phyloP scores from a whole-genome alignment of 352 stramenopile genomes.

The Pythium aquatile region DNA sequence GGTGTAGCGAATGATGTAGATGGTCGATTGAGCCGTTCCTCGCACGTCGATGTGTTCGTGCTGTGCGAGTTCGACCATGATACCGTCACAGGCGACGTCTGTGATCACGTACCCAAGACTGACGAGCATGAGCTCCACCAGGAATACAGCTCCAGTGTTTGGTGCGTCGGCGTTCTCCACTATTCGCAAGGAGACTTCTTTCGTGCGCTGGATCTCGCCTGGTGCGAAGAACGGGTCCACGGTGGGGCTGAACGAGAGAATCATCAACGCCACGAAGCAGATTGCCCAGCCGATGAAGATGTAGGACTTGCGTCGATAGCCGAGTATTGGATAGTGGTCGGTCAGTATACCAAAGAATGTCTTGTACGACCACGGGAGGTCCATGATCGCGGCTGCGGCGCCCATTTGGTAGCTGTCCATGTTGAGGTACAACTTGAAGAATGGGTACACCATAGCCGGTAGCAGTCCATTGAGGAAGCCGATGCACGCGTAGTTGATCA shows the following conservation, averaged over 20 bases:
- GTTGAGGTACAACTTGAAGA: slow-evolving; percentile 80
- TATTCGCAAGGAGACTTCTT: slow-evolving; percentile 32
- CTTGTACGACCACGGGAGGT: slow-evolving; percentile 74
- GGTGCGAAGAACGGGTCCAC: slow-evolving; percentile 51
- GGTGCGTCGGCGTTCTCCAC: slow-evolving; percentile 50
- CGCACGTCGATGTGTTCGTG: slow-evolving; percentile 63
- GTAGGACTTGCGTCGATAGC: slow-evolving; percentile 69
- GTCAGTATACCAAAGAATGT: slow-evolving; percentile 73
- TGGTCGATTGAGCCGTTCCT: slow-evolving; percentile 57
- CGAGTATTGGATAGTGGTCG: slow-evolving; percentile 59
- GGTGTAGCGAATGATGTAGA: slow-evolving; percentile 66
- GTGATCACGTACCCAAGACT: slow-evolving; percentile 67
- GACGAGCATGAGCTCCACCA: slow-evolving; percentile 58
- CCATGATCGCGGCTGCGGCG: slow-evolving; percentile 52
- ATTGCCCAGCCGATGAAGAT: slow-evolving; percentile 69
- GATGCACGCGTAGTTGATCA: slow-evolving; percentile 73
- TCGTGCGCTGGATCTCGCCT: slow-evolving; percentile 60
- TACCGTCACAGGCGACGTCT: slow-evolving; percentile 59
- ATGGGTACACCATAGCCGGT: slow-evolving; percentile 62
- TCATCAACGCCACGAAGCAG: slow-evolving; percentile 46
- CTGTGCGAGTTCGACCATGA: slow-evolving; percentile 74
- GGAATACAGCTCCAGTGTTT: slow-evolving; percentile 44
- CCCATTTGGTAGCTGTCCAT: slow-evolving; percentile 69
- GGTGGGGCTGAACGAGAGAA: slow-evolving; percentile 50
- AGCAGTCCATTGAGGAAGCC: slow-evolving; percentile 72